Percentiles rank a stretch among this genome's conserved stretches.
These are phyloP conservation scores for Saccharomyces hybrid DNA, from an alignment of 1,139 yeast genomes.

Conservation along the genomic window DNA sequence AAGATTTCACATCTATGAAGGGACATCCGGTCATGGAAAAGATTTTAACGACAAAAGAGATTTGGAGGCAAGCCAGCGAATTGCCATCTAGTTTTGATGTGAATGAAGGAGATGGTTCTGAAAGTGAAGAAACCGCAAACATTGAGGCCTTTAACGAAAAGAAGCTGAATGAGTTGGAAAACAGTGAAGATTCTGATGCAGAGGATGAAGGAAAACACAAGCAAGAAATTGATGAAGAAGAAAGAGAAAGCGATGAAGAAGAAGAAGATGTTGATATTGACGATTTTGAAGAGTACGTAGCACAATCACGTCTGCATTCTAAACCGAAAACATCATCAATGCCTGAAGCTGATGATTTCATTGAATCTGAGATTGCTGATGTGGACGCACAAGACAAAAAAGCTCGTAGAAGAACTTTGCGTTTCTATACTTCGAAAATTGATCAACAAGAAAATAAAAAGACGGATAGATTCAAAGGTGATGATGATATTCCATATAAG, in stretches of 20 bases:
- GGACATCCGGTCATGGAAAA: constrained; percentile 86
- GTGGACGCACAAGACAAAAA: constrained; percentile 83
- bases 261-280: constrained; percentile 31
- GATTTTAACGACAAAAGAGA: constrained; percentile 67
- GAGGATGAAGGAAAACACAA: constrained; percentile 11
- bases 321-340: constrained; percentile 13
- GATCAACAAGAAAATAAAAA: constrained; percentile 69
- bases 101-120: constrained; percentile 28
- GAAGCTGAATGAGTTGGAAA: constrained; percentile 18
- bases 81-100: constrained; percentile 33
- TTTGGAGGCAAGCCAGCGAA: constrained; percentile 76
- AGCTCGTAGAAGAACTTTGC: constrained; percentile 71
- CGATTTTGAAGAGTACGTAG: constrained; percentile 46
- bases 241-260: constrained; percentile 25
- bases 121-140: constrained; percentile 22
- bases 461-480: constrained; percentile 62
- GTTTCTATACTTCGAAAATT: constrained; percentile 95
- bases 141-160: constrained; percentile 26
- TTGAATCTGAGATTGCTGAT: constrained; percentile 60
- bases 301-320: constrained; percentile 37
- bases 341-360: constrained; percentile 39
- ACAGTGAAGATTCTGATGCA: constrained; percentile 19
- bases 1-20: constrained; percentile 56
- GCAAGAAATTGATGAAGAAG: constrained; percentile 14
- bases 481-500: constrained; percentile 83